A percentile compares a stretch with the other conserved stretches of the same genome.
Conservation (phyloP, 2,329 filamentous ascomycete genomes). For the Ascochyta koolunga region DNA sequence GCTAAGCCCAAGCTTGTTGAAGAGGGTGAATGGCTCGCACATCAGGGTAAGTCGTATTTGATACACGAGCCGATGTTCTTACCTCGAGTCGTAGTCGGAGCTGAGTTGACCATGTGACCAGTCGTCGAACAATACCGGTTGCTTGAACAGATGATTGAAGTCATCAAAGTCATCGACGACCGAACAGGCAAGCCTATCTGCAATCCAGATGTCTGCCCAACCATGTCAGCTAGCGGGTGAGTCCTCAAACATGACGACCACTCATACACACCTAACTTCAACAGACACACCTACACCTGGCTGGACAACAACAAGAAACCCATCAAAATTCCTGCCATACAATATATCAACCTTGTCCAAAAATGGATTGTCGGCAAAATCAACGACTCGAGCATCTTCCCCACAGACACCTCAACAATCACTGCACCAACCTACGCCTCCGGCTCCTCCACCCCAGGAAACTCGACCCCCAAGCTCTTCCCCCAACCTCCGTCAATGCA, state of each 20-base stretch:
- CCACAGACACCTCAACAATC: slow-evolving; percentile 77
- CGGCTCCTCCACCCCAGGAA: slow-evolving; percentile 56
- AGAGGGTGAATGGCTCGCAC: slow-evolving; percentile 92
- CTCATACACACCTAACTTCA: slow-evolving; percentile 10
- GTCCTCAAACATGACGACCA: slow-evolving; percentile 40
- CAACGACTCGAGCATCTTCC: slow-evolving; percentile 87
- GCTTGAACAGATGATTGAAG: slow-evolving; percentile 85
- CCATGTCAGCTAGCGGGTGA: slow-evolving; percentile 93
- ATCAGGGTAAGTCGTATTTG: slow-evolving; percentile 71
- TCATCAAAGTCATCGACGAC: slow-evolving; percentile 85
- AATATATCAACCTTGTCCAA: slow-evolving; percentile 95
- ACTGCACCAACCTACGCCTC: slow-evolving; percentile 64
- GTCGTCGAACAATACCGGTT: slow-evolving; percentile 93
- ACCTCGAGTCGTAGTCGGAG: neutral
- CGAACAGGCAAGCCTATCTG: slow-evolving; percentile 77
- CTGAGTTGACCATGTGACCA: slow-evolving; percentile 50
- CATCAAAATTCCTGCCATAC: slow-evolving; percentile 87
- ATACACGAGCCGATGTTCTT: slow-evolving; percentile 24
- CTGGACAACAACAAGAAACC: slow-evolving; percentile 85
- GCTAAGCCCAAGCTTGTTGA: slow-evolving; percentile 93
- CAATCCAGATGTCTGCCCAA: slow-evolving; percentile 81
- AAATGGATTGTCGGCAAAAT: slow-evolving; percentile 98
- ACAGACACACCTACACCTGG: slow-evolving; percentile 90
- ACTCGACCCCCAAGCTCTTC: slow-evolving; percentile 51
- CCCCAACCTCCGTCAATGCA: slow-evolving; percentile 54